phyloP scores from a whole-genome alignment of 192 early-diverging fungal species.

The Obelidium mucronatum region DNA sequence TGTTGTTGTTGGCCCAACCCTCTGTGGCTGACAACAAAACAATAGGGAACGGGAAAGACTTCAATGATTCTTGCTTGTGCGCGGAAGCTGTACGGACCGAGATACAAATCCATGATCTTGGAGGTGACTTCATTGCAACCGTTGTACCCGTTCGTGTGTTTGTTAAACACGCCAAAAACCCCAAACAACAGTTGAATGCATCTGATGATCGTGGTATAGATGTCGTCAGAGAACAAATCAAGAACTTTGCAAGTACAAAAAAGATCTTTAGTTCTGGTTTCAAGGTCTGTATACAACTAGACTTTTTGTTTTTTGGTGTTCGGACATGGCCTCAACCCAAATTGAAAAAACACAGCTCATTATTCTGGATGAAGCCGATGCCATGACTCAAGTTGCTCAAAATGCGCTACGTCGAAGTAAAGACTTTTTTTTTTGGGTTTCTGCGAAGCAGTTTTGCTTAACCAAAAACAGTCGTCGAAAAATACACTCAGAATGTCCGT shows the following conservation, averaged over 20 bases:
- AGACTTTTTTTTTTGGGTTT: background rate
- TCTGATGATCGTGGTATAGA: conserved; percentile 99
- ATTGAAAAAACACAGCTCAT: too few relatives aligned
- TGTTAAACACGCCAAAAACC: conserved; percentile 33
- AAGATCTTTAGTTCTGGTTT: conserved; percentile 92
- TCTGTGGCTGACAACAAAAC: background rate
- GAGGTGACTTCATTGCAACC: conserved; percentile 62
- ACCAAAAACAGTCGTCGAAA: conserved; percentile 83
- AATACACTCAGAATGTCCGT: conserved; percentile 96
- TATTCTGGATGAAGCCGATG: conserved; percentile 96
- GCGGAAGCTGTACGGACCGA: conserved; percentile 81
- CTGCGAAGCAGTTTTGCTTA: background rate
- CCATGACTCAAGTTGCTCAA: conserved; percentile 93
- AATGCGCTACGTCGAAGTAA: conserved; percentile 88
- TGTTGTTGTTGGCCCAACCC: background rate
- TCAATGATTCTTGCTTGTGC: conserved; percentile 96
- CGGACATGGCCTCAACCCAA: too few relatives aligned
- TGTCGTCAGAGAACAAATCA: conserved; percentile 97
- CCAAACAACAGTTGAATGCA: conserved; percentile 92
- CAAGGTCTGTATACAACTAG: too few relatives aligned
- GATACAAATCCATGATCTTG: conserved; percentile 89
- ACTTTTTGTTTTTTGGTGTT: too few relatives aligned
- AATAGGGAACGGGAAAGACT: conserved; percentile 62
- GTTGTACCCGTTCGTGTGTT: background rate
- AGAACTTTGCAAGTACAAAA: conserved; percentile 95